These are phyloP conservation scores for Stephanodiscus triporus DNA, from an alignment of 108 stramenopile species.

Conservation along the genomic window DNA sequence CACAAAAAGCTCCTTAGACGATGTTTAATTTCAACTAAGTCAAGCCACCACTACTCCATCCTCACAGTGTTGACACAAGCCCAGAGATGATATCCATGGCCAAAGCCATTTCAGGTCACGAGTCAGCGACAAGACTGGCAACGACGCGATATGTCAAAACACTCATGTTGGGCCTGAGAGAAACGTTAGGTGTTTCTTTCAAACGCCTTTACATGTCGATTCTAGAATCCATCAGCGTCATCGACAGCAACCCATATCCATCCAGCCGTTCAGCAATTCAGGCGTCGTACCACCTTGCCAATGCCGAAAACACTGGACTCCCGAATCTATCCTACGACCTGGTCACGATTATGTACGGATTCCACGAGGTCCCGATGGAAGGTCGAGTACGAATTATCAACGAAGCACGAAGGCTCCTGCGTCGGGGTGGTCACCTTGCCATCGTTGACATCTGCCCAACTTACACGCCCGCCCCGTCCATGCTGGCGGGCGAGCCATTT, in stretches of 20 bases:
- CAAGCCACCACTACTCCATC: background rate
- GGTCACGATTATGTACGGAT: constrained; percentile 65
- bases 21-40: background rate
- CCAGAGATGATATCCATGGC: constrained; percentile 87
- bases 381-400: constrained; percentile 63
- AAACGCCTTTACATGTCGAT: background rate
- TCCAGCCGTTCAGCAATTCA: constrained; percentile 14
- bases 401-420: constrained; percentile 72
- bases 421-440: constrained; percentile 66
- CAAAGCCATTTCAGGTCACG: constrained; percentile 43
- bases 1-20: no score
- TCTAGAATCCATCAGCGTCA: background rate
- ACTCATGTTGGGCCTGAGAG: constrained; percentile 16
- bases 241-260: constrained; percentile 12
- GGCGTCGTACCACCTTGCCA: constrained; percentile 43
- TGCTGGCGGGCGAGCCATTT: constrained; percentile 88
- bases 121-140: constrained; percentile 27
- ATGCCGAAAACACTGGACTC: constrained; percentile 70
- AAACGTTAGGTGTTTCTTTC: constrained; percentile 10
- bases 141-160: constrained; percentile 22
- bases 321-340: constrained; percentile 53
- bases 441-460: constrained; percentile 74
- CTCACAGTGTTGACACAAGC: constrained; percentile 62
- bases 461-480: constrained; percentile 59
- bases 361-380: constrained; percentile 73